These are phyloP conservation scores for Xylaria polymorpha DNA, from an alignment of 2,329 filamentous ascomycete species.

Conservation along the genomic window DNA sequence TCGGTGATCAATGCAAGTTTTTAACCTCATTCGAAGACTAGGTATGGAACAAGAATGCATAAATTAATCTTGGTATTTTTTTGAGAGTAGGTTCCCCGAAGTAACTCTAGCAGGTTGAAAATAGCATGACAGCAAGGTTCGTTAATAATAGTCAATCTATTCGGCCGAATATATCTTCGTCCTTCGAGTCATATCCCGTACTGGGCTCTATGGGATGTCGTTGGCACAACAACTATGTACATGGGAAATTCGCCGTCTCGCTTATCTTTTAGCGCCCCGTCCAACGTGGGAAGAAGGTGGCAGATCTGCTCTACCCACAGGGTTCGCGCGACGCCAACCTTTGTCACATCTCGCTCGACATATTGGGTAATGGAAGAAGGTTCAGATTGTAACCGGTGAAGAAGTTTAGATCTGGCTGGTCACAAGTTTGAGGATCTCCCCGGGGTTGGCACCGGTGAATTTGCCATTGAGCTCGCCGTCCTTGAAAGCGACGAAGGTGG, in stretches of 20 bases:
- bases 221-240: not conserved
- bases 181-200: slow-evolving; percentile 3
- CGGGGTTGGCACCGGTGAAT: slow-evolving; percentile 84
- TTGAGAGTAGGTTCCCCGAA: too few relatives aligned
- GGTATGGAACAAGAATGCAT: not conserved
- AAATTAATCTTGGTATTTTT: too few relatives aligned
- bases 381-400: not conserved
- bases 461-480: slow-evolving; percentile 77
- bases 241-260: not conserved
- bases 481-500: slow-evolving; percentile 89
- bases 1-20: not conserved
- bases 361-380: not conserved
- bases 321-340: not conserved
- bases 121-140: not conserved
- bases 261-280: not conserved
- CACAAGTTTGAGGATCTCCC: slow-evolving; percentile 66
- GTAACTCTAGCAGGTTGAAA: not conserved
- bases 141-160: slow-evolving; percentile 9
- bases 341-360: not conserved
- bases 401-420: slow-evolving; percentile 40
- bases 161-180: slow-evolving; percentile 3
- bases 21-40: too few relatives aligned
- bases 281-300: not conserved
- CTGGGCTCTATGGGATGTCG: not conserved
- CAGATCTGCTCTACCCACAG: too few relatives aligned